Evolutionary conservation across 1,284 basidiomycete genomes (phyloP).

Genomic region (Veloporphyrellus conicus): DNA sequence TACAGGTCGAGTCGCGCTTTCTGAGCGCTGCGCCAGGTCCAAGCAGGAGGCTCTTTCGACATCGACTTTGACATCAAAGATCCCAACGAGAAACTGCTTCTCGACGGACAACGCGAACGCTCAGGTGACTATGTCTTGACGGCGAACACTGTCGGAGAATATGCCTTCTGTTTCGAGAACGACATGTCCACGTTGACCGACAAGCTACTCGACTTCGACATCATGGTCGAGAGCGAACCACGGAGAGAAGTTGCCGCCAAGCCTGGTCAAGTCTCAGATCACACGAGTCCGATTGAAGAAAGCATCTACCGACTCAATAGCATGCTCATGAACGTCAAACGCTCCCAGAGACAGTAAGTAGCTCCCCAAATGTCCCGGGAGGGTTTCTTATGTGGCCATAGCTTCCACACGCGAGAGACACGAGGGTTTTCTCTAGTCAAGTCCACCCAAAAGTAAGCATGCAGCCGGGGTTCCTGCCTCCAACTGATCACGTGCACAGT

Average conservation of each 20-base stretch:
- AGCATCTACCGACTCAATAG: slow-evolving; percentile 86
- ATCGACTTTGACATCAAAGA: slow-evolving; percentile 93
- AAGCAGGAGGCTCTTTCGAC: slow-evolving; percentile 96
- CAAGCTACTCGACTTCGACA: slow-evolving; percentile 95
- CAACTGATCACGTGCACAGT: slow-evolving; percentile 40
- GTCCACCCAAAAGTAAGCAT: slow-evolving; percentile 67
- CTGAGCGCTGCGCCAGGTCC: slow-evolving; percentile 53
- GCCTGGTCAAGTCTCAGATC: slow-evolving; percentile 81
- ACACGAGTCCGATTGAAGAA: slow-evolving; percentile 88
- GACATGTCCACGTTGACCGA: slow-evolving; percentile 87
- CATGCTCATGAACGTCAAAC: slow-evolving; percentile 80
- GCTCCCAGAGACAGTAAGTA: slow-evolving; percentile 85
- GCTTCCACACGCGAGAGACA: slow-evolving; percentile 80
- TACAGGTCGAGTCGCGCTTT: slow-evolving; percentile 25
- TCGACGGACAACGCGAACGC: slow-evolving; percentile 83
- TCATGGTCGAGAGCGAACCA: slow-evolving; percentile 96
- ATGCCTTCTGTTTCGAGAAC: slow-evolving; percentile 98
- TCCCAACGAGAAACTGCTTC: slow-evolving; percentile 80
- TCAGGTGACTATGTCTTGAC: slow-evolving; percentile 98
- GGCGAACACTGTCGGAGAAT: slow-evolving; percentile 91
- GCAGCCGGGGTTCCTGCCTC: slow-evolving; percentile 12
- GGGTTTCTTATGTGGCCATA: slow-evolving; percentile 29
- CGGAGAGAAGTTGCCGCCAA: slow-evolving; percentile 77
- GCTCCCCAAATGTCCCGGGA: neutral
- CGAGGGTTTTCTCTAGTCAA: slow-evolving; percentile 77